Percentiles rank a stretch among this genome's conserved stretches.
phyloP scores from a whole-genome alignment of 768 basidiomycete genomes.

The Termitomyces sp. region DNA sequence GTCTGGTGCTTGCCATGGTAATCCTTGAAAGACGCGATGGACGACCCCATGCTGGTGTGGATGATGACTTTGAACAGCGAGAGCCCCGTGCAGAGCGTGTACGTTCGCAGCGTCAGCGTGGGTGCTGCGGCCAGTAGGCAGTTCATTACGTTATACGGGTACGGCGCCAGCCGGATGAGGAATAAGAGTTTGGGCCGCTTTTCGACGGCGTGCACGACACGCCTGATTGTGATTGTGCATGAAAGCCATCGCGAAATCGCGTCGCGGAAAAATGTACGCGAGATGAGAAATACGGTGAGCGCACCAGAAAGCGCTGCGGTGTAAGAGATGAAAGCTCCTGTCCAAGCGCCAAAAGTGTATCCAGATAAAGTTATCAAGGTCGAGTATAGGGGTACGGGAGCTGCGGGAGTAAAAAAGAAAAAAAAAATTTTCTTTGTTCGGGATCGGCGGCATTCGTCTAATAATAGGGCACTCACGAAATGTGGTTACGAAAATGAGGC shows the following conservation, averaged over 20 bases:
- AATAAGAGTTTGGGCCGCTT: slow-evolving; percentile 83
- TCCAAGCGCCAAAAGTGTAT: slow-evolving; percentile 84
- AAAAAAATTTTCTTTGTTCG: not conserved
- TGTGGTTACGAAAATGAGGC: slow-evolving; percentile 81
- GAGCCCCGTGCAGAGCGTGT: slow-evolving; percentile 74
- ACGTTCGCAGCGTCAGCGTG: slow-evolving; percentile 72
- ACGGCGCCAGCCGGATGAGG: slow-evolving; percentile 88
- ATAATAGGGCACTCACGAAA: slow-evolving; percentile 56
- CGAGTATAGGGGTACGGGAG: slow-evolving; percentile 88
- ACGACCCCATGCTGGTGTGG: slow-evolving; percentile 84
- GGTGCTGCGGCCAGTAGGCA: slow-evolving; percentile 87
- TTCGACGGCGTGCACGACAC: slow-evolving; percentile 84
- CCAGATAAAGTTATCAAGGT: slow-evolving; percentile 90
- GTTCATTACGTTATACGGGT: slow-evolving; percentile 94
- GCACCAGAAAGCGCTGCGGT: slow-evolving; percentile 82
- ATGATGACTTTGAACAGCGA: slow-evolving; percentile 88
- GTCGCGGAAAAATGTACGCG: slow-evolving; percentile 68
- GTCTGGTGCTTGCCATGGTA: slow-evolving; percentile 40
- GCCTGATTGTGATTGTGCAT: slow-evolving; percentile 64
- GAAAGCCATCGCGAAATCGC: slow-evolving; percentile 70
- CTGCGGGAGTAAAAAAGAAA: slow-evolving; percentile 29
- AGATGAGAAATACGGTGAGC: slow-evolving; percentile 75
- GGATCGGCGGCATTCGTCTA: slow-evolving; percentile 1
- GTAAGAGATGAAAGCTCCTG: slow-evolving; percentile 84
- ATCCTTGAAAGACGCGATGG: slow-evolving; percentile 79